phyloP scores from a whole-genome alignment of 2,329 filamentous ascomycete species.

The Ophiostoma ips region DNA sequence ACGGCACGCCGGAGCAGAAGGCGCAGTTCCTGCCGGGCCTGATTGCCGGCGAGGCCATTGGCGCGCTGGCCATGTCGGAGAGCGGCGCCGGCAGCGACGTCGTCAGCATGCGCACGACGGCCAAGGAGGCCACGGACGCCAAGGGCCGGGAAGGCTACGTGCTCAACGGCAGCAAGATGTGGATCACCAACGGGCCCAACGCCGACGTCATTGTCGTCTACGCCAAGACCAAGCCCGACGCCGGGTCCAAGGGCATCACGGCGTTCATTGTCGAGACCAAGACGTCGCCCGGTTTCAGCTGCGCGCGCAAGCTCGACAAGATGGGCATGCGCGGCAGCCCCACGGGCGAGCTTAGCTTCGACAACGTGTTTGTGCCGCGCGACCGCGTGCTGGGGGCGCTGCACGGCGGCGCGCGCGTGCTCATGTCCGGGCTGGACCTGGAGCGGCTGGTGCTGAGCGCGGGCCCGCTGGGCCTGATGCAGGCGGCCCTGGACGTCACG shows the following conservation, averaged over 20 bases:
- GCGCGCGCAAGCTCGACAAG: slow-evolving; percentile 87
- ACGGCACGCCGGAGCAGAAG: slow-evolving; percentile 71
- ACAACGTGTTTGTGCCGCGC: slow-evolving; percentile 74
- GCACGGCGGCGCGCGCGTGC: slow-evolving; percentile 71
- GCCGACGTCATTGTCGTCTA: slow-evolving; percentile 93
- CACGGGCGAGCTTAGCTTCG: slow-evolving; percentile 86
- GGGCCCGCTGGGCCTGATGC: slow-evolving; percentile 88
- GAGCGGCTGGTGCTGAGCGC: slow-evolving; percentile 85
- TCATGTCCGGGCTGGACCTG: slow-evolving; percentile 94
- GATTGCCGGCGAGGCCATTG: slow-evolving; percentile 66
- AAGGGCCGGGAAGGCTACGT: slow-evolving; percentile 58
- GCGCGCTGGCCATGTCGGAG: slow-evolving; percentile 90
- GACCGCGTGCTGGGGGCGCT: slow-evolving; percentile 69
- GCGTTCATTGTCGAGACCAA: slow-evolving; percentile 73
- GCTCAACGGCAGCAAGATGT: slow-evolving; percentile 92
- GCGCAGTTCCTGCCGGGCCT: slow-evolving; percentile 64
- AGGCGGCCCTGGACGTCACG: slow-evolving; percentile 71
- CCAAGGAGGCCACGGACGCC: slow-evolving; percentile 67
- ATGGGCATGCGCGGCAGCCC: slow-evolving; percentile 96
- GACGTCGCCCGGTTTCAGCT: slow-evolving; percentile 60
- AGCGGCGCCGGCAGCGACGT: slow-evolving; percentile 85
- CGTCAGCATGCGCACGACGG: slow-evolving; percentile 84
- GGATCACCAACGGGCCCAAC: slow-evolving; percentile 97
- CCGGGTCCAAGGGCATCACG: slow-evolving; percentile 79
- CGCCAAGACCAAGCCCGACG: slow-evolving; percentile 76